A percentile compares a stretch with the other conserved stretches of the same genome.
Conservation (phyloP, 208 protist species). For the Borovskyia barvae region DNA sequence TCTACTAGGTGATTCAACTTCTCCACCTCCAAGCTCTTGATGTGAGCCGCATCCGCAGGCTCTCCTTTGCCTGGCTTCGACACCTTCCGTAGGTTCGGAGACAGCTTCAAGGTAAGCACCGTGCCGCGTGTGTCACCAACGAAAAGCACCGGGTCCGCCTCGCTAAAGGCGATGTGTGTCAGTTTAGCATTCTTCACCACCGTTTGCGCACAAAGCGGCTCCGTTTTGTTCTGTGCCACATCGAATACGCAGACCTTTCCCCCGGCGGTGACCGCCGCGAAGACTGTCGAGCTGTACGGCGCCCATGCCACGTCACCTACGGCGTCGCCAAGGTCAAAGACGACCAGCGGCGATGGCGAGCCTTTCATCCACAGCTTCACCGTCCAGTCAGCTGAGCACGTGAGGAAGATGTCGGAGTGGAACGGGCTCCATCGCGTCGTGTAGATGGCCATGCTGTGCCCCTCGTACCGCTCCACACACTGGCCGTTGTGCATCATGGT, state of each 20-base stretch:
- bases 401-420: slow-evolving; percentile 94
- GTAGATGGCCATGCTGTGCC: slow-evolving; percentile 95
- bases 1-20: slow-evolving; percentile 91
- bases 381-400: slow-evolving; percentile 96
- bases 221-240: slow-evolving; percentile 94
- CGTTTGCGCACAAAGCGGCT: slow-evolving; percentile 95
- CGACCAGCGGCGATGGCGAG: slow-evolving; percentile 82
- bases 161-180: slow-evolving; percentile 95
- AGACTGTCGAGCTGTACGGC: slow-evolving; percentile 96
- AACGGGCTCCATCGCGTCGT: slow-evolving; percentile 95
- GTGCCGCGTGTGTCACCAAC: slow-evolving; percentile 96
- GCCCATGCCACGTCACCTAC: slow-evolving; percentile 97
- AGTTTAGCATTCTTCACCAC: slow-evolving; percentile 96
- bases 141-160: slow-evolving; percentile 89
- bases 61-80: slow-evolving; percentile 82
- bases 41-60: slow-evolving; percentile 27
- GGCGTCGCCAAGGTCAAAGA: slow-evolving; percentile 95
- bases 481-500: slow-evolving; percentile 95
- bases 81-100: slow-evolving; percentile 92
- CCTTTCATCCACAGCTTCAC: slow-evolving; percentile 96
- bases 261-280: slow-evolving; percentile 95
- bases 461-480: slow-evolving; percentile 93
- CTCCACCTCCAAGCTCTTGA: slow-evolving; percentile 71
- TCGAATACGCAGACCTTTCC: slow-evolving; percentile 95
- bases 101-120: slow-evolving; percentile 95